Evolutionary conservation across 1,284 basidiomycete genomes (phyloP), one percentile per base, ranked within the genome.

Genomic region (Tilletia setariae): DNA sequence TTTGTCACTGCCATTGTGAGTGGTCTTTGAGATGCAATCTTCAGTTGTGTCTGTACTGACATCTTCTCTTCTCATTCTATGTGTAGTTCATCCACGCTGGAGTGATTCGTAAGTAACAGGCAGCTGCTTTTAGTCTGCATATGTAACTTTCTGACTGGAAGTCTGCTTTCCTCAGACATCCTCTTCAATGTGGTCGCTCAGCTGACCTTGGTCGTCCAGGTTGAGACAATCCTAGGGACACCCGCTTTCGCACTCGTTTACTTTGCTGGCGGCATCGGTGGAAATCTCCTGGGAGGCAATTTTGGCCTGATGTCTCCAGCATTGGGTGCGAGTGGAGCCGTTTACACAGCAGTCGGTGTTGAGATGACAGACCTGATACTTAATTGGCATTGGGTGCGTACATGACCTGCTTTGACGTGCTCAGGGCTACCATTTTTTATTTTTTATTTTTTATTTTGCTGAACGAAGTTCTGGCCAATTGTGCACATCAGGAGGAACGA

Each of bases 41-140:
- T 7, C n/a, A 15, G n/a, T 51, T 15, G 9, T 49, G 43, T 40
- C 3, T 30, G 25, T 65, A 21, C 63, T 49, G 42, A 11, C 21
- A 40, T 2, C 19, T 40, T 11, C 11, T 1, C 1, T 32, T 28
- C 23, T 93, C 94, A 78, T 89, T 93, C 73, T 88, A 2, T 56
- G 87, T 92, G 1, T 90, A 94, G 72, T 97, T 98, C 82, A 82
- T 97, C 2, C 94, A 97, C 77, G 94, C 93, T 23, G 94, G 94
- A 13, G 86, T 98, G 70, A 86, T 97, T 19, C 94, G 96, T 81
- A 42, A 42, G 71, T 72, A 2, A 2, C 15, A 23, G 6, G 7
- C 51, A 56, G 21, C n/a, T n/a, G 7, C 35, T 4, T 43, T 2
- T 2, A 19, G 19, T 51, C 43, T 65, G 8, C n/a, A 49, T 2